Evolutionary conservation across 768 basidiomycete species (phyloP), one percentile per base, ranked within the genome.

Genomic region (Infundibulicybe gibba): DNA sequence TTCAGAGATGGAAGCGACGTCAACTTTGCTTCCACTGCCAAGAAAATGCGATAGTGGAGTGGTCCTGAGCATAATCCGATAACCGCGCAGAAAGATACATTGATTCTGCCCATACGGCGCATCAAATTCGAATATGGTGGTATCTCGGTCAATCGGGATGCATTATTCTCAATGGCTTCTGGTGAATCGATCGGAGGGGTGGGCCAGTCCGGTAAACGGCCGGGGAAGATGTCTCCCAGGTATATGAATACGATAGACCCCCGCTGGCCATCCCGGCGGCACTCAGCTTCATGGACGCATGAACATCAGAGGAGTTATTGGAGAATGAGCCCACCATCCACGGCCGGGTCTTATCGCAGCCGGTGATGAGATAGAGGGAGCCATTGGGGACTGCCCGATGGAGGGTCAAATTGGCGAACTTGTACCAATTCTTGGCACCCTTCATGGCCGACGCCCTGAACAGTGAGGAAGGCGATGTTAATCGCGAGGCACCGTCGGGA

Each of bases 311-410:
- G 30, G 49, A 52, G 16, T 39, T 47, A 15, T 54, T 41, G 15
- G 50, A 41, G 32, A 53, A 53, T 10, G 51, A 42, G 12, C 51
- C 52, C 3, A 53, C 47, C 44, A 49, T 52, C 54, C 57, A 56
- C 5, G 53, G 46, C 9, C 17, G 13, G 13, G 52, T 43, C 44
- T 61, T 61, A 41, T 59, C 59, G 31, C 32, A 48, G 14, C 55
- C 55, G 10, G 57, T 57, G 5, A 60, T 35, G 16, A 58, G 51
- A 45, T 50, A 58, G n/a, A 59, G 41, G 19, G 54, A 20, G 38
- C 53, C 59, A 35, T 51, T 54, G n/a, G 49, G 43, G n/a, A 51
- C 45, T 15, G 43, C n/a, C 15, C 54, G 47, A 20, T 46, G 41
- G 38, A 53, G 52, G 0, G 45, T 47, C 6, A 35, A 39, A 20